Conservation (phyloP, 345 rosid genomes). For the Draba incana region DNA sequence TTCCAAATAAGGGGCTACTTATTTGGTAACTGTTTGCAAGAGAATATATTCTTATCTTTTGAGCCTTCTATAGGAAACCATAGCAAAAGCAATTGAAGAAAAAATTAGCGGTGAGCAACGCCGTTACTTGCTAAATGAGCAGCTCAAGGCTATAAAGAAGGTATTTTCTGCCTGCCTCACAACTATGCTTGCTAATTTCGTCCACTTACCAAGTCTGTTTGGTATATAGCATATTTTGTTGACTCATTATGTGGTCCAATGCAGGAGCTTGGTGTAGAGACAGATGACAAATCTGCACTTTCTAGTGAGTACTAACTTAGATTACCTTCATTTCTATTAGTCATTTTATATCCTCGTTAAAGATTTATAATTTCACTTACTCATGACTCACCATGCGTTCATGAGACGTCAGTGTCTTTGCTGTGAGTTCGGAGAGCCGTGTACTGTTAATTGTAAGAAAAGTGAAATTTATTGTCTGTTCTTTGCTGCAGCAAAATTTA, state of each 20-base stretch:
- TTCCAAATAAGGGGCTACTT: not conserved
- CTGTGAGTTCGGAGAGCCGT: not conserved
- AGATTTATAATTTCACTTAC: constrained; percentile 9
- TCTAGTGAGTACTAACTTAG: constrained; percentile 61
- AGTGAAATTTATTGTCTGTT: constrained; percentile 12
- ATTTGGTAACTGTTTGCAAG: constrained; percentile 20
- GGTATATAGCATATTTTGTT: constrained; percentile 27
- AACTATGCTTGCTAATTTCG: constrained; percentile 9
- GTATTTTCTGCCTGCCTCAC: constrained; percentile 44
- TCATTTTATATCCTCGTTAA: not conserved
- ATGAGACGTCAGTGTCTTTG: constrained; percentile 4
- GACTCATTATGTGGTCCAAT: constrained; percentile 31
- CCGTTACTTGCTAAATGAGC: constrained; percentile 95
- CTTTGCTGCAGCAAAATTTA: constrained; percentile 77
- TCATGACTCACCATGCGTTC: constrained; percentile 9
- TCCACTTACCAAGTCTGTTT: not conserved
- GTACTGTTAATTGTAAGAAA: constrained; percentile 7
- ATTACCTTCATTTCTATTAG: constrained; percentile 7
- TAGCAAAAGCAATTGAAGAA: constrained; percentile 98
- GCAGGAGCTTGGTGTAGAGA: constrained; percentile 98
- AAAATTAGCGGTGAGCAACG: constrained; percentile 99
- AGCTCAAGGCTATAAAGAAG: constrained; percentile 99
- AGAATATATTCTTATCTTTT: constrained; percentile 14
- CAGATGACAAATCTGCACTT: constrained; percentile 98
- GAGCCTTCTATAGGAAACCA: constrained; percentile 67